Evolutionary conservation across 108 stramenopile species (phyloP), one percentile per base, ranked within the genome.

Genomic region (Skeletonema marinoi): DNA sequence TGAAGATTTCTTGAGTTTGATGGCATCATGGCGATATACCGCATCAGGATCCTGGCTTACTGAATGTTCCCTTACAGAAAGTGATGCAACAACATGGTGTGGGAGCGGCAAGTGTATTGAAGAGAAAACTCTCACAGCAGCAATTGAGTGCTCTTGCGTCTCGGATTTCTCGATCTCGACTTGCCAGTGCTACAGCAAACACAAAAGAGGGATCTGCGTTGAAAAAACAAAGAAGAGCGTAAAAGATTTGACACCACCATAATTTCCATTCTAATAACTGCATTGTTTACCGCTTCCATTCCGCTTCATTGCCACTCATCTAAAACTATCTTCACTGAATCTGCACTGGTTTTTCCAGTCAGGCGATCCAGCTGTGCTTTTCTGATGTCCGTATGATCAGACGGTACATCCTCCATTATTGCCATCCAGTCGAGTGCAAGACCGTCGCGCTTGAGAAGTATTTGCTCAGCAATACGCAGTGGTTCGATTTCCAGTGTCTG

Each of bases 1-100:
- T 25, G 96, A 97, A 63, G 94, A 97, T 54, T 97, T 97, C 71
- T 77, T 97, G 76, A 91, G 86, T 66, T 73, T 96, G 59, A 88
- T 97, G 54, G 88, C 90, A 46, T 84, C 89, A 4, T n/a, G 96
- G 96, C 1, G 94, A 97, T 73, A 94, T 95, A 46, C 93, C 96
- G 0, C 93, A 93, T 70, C 89, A 94, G 74, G 96, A 94, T 83
- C 86, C 92, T 12, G 67, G 80, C 17, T 75, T 96, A 62, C 77
- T 97, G 30, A 92, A 92, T 70, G 77, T 92, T 39, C 90, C 95
- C 21, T 68, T 96, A 29, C 85, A 87, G 70, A 87, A 85, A 54
- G 72, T 73, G 3, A 77, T 83, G 68, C 68, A 77, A 48, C 61
- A 69, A 46, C n/a, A 19, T 56, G 77, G 61, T 14, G 58, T 32